A percentile compares a stretch with the other conserved stretches of the same genome.
Conservation (phyloP, 768 basidiomycete species). For the Clavaria fumosa region DNA sequence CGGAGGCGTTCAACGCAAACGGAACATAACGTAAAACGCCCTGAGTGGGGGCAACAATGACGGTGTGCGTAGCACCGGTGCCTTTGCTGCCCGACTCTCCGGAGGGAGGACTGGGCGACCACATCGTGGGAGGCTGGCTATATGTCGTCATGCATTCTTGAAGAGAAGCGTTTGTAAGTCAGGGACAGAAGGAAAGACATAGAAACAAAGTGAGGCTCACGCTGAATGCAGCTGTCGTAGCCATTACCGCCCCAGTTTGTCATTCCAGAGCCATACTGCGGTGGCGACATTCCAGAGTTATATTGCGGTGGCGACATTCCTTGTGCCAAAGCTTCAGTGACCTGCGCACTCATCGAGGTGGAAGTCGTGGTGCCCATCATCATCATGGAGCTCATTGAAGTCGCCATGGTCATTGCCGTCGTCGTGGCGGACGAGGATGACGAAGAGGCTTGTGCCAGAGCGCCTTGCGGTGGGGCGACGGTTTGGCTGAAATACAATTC, state of each 20-base stretch:
- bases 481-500: too few species aligned
- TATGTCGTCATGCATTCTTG: slow-evolving; percentile 55
- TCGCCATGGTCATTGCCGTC: too few species aligned
- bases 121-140: slow-evolving; percentile 24
- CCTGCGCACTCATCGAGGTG: too few species aligned
- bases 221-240: slow-evolving; percentile 56
- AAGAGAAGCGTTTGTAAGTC: slow-evolving; percentile 3
- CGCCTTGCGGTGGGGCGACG: too few species aligned
- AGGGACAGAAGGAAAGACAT: background rate
- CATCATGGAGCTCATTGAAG: too few species aligned
- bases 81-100: slow-evolving; percentile 18
- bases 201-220: slow-evolving; percentile 29
- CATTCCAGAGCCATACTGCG: slow-evolving; percentile 49
- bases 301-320: too few species aligned
- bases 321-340: too few species aligned
- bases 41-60: slow-evolving; percentile 64
- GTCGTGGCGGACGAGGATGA: too few species aligned
- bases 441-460: too few species aligned
- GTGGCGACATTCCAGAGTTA: too few species aligned
- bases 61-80: slow-evolving; percentile 54
- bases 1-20: slow-evolving; percentile 57
- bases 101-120: slow-evolving; percentile 22
- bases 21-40: slow-evolving; percentile 66
- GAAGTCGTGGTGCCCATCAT: too few species aligned
- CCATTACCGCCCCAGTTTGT: slow-evolving; percentile 38